These are phyloP conservation scores for Tulasnella sp. DNA, from an alignment of 768 basidiomycete species.

Conservation along the genomic window DNA sequence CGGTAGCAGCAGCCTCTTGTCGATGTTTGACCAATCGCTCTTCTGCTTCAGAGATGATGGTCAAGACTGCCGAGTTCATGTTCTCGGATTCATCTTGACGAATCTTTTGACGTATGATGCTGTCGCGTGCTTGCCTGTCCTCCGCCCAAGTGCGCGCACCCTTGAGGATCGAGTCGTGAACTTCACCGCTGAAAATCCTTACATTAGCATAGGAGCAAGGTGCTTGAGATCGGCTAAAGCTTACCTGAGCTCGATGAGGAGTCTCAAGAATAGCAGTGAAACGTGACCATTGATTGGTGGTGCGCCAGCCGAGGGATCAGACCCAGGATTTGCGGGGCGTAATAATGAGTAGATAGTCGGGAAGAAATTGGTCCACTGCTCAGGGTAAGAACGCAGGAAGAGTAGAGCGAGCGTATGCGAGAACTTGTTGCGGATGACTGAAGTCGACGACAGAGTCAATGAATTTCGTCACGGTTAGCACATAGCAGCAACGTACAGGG, in stretches of 20 bases:
- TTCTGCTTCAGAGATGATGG: constrained; percentile 70
- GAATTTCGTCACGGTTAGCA: constrained; percentile 20
- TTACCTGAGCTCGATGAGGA: constrained; percentile 77
- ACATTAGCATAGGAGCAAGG: neutral
- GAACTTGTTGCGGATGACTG: constrained; percentile 93
- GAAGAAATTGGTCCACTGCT: constrained; percentile 88
- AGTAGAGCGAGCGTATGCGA: constrained; percentile 87
- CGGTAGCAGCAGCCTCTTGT: constrained; percentile 58
- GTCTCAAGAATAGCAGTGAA: constrained; percentile 85
- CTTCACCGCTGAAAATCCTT: constrained; percentile 68
- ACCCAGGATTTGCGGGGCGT: constrained; percentile 49
- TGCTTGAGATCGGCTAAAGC: neutral
- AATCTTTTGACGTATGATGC: constrained; percentile 83
- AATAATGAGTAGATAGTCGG: constrained; percentile 74
- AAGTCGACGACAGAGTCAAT: constrained; percentile 37
- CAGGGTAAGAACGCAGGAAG: constrained; percentile 84
- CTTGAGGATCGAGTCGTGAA: constrained; percentile 95
- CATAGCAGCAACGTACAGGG: constrained; percentile 56
- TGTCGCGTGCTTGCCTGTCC: constrained; percentile 78
- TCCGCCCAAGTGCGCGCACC: constrained; percentile 74
- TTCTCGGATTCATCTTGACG: constrained; percentile 80
- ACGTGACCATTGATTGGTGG: constrained; percentile 79
- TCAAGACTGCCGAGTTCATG: constrained; percentile 85
- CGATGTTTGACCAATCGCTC: constrained; percentile 38
- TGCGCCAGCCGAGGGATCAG: constrained; percentile 42